Evolutionary conservation across 2,329 filamentous ascomycete species (phyloP).

Genomic region (Hymenoscyphus linearis): DNA sequence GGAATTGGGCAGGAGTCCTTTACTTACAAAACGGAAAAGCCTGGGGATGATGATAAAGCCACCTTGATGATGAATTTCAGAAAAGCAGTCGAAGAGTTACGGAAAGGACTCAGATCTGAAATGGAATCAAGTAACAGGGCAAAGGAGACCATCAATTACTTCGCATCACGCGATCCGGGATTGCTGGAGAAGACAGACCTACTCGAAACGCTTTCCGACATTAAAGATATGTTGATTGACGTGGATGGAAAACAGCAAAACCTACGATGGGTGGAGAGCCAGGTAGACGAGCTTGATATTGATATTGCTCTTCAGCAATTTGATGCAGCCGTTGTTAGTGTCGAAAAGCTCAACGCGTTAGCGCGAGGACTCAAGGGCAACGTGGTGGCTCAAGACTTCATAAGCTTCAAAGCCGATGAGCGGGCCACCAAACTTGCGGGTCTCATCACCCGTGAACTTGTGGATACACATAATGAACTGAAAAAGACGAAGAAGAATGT

Average conservation of each 20-base stretch:
- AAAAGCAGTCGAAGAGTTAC: constrained; percentile 86
- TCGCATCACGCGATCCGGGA: constrained; percentile 71
- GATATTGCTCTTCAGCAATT: constrained; percentile 88
- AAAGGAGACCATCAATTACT: constrained; percentile 80
- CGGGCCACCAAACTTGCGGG: constrained; percentile 71
- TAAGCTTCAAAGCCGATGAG: constrained; percentile 86
- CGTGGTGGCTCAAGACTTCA: constrained; percentile 81
- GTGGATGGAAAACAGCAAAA: constrained; percentile 96
- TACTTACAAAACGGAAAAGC: constrained; percentile 86
- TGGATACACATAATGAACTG: constrained; percentile 71
- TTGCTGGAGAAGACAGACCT: constrained; percentile 75
- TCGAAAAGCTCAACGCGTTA: constrained; percentile 79
- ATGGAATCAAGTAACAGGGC: constrained; percentile 81
- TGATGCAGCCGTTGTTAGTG: constrained; percentile 73
- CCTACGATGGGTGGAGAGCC: constrained; percentile 88
- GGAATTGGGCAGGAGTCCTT: constrained; percentile 84
- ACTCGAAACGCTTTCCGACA: constrained; percentile 70
- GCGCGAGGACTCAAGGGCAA: constrained; percentile 81
- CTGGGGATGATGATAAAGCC: constrained; percentile 72
- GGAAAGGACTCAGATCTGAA: constrained; percentile 78
- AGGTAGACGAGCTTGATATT: constrained; percentile 95
- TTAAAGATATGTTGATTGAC: constrained; percentile 87
- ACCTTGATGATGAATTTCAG: constrained; percentile 82
- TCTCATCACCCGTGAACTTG: constrained; percentile 70
- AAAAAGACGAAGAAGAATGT: constrained; percentile 76